Percentiles rank a stretch among this genome's conserved stretches.
phyloP scores from a whole-genome alignment of 345 rosid genomes.

The Lepidium africanum region DNA sequence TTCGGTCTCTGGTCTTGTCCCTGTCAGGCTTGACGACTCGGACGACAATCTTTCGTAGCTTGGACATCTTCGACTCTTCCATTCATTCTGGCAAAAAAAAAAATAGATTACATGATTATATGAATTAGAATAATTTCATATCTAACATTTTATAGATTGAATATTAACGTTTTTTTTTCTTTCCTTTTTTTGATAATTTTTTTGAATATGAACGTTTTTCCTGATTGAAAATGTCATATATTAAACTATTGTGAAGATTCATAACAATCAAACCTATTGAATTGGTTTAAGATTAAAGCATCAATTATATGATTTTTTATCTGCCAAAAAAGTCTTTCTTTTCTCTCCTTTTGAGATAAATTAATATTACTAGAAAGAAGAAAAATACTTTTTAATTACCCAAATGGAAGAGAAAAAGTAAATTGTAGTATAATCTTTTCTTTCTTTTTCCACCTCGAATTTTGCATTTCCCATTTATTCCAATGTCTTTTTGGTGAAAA shows the following conservation, averaged over 20 bases:
- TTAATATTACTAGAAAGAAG: background rate
- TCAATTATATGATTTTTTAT: background rate
- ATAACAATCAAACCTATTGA: background rate
- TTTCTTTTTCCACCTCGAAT: conserved; percentile 15
- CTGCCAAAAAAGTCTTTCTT: background rate
- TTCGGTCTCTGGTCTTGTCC: conserved; percentile 16
- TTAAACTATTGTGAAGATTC: background rate
- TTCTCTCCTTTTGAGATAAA: conserved; percentile 27
- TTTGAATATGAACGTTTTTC: background rate
- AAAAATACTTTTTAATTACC: background rate
- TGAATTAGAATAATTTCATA: background rate
- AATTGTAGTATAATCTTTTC: background rate
- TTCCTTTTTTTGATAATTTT: too few species aligned
- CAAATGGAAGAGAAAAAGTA: conserved; percentile 10
- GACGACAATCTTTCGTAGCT: conserved; percentile 25
- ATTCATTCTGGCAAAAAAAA: background rate
- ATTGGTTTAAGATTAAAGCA: background rate
- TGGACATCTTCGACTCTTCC: conserved; percentile 13
- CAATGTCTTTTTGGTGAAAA: background rate
- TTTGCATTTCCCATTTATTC: background rate
- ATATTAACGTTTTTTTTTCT: background rate
- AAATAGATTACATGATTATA: background rate
- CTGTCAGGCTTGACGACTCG: conserved; percentile 27
- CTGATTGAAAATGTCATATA: background rate
- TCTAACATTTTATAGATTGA: background rate